A percentile compares a stretch with the other conserved stretches of the same genome.
phyloP scores from a whole-genome alignment of 495 filamentous ascomycete species.

The Penicillium crystallinum region DNA sequence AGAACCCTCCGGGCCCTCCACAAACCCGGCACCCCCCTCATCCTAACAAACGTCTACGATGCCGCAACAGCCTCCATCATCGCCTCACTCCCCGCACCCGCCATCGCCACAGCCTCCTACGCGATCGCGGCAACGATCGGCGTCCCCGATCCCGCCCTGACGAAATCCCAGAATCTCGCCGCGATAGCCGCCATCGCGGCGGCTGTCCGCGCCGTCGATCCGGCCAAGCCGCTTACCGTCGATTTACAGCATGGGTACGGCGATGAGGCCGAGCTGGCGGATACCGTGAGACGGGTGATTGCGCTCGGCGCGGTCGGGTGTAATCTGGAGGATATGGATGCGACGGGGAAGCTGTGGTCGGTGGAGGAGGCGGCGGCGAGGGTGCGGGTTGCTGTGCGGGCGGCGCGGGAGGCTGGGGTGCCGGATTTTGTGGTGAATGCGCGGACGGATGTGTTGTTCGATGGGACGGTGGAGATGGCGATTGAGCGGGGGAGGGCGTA shows the following conservation, averaged over 20 bases:
- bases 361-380: conserved; percentile 34
- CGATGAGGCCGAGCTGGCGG: conserved; percentile 29
- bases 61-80: conserved; percentile 38
- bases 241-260: conserved; percentile 53
- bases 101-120: conserved; percentile 50
- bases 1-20: conserved; percentile 36
- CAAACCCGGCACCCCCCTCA: conserved; percentile 39
- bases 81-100: conserved; percentile 38
- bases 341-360: conserved; percentile 24
- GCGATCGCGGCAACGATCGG: conserved; percentile 43
- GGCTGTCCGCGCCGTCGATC: conserved; percentile 27
- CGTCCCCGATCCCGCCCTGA: conserved; percentile 39
- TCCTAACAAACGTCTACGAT: conserved; percentile 52
- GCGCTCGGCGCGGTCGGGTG: conserved; percentile 44
- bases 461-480: conserved; percentile 34
- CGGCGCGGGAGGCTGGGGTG: conserved; percentile 35
- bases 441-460: conserved; percentile 36
- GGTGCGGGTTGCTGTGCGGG: conserved; percentile 34
- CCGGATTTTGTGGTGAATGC: conserved; percentile 49
- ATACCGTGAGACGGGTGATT: conserved; percentile 32
- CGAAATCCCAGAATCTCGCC: conserved; percentile 46
- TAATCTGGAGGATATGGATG: conserved; percentile 48
- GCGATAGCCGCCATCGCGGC: conserved; percentile 83
- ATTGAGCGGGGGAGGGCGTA: conserved; percentile 40
- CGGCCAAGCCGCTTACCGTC: conserved; percentile 38